These are phyloP conservation scores for Aspergillus quadricinctus DNA, from an alignment of 2,329 filamentous ascomycete genomes.

Conservation along the genomic window DNA sequence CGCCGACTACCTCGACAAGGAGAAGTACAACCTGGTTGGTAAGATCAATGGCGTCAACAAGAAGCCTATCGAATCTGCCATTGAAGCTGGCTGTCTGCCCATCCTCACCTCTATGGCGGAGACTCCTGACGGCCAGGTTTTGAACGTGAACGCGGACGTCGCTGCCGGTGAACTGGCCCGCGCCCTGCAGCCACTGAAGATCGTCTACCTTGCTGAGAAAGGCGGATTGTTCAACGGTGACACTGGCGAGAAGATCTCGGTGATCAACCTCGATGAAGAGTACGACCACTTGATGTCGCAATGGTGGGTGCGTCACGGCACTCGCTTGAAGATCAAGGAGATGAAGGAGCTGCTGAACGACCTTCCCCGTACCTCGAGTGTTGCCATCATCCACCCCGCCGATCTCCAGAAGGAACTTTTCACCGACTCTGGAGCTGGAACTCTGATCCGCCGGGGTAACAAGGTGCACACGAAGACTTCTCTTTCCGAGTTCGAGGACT, in stretches of 20 bases:
- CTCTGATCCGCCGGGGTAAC: conserved; percentile 84
- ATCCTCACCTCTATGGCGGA: conserved; percentile 97
- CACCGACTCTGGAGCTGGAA: conserved; percentile 91
- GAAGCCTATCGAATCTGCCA: conserved; percentile 82
- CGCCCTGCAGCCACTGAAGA: conserved; percentile 87
- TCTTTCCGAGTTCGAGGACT: conserved; percentile 69
- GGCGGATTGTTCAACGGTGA: conserved; percentile 92
- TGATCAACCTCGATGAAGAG: conserved; percentile 96
- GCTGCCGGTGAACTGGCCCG: conserved; percentile 89
- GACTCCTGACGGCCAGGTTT: conserved; percentile 80
- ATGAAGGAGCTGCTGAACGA: conserved; percentile 90
- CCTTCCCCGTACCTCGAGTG: conserved; percentile 84
- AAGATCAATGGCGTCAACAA: conserved; percentile 94
- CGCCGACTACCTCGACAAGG: conserved; percentile 92
- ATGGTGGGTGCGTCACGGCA: conserved; percentile 92
- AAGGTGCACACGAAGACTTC: conserved; percentile 73
- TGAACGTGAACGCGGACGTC: conserved; percentile 98
- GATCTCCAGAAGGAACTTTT: conserved; percentile 96
- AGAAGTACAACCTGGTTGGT: conserved; percentile 92
- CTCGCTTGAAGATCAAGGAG: conserved; percentile 93
- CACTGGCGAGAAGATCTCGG: conserved; percentile 90
- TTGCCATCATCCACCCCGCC: conserved; percentile 95
- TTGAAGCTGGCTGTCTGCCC: conserved; percentile 84
- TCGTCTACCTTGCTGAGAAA: conserved; percentile 98
- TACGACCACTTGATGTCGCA: conserved; percentile 89